Base-by-base conservation (phyloP, 139 green algal species). In the Asterochloris erici region DNA sequence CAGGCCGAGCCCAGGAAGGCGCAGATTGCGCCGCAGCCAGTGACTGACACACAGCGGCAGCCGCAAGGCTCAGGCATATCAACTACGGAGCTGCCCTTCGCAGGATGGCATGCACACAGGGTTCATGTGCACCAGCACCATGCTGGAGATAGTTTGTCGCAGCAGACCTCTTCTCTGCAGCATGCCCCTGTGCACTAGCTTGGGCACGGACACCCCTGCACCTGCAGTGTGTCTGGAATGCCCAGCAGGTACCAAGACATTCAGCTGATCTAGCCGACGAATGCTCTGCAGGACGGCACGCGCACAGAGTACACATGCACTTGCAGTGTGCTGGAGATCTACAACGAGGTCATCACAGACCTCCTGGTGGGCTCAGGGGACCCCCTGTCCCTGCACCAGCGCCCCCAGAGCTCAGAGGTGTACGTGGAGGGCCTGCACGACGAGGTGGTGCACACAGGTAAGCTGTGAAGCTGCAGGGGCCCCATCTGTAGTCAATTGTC, bases 281-380 rank as follows among this genome's bases (percentile, higher is more conserved):
- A 82, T 54, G 70, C 9, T 11, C 79, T 70, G 69, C 79, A 84
- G 79, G 74, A 60, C 0, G 23, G 76, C 14, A 77, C 28, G 12
- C 21, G 73, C 14, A 29, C 79, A n/a, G 14, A 75, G 23, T 91
- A 89, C 84, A 87, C 28, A 71, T 91, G 87, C 83, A 73, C 77
- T 6, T 91, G 86, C 86, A 87, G 81, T 85, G 88, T 89, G 70
- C 64, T 97, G 26, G 94, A 99, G 91, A 98, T 98, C 63, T 99
- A 99, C 91, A 98, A 98, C 78, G 96, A 99, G 86, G 90, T 90
- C 63, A 94, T 98, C 47, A 93, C 87, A 12, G 95, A 99, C 83
- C 88, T 98, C 74, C 81, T 97, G 24, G 86, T 89, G 77, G 88
- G 91, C 24, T 73, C 17, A 21, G 82, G 82, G 47, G 84, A 60